A percentile compares a stretch with the other conserved stretches of the same genome.
phyloP scores from a whole-genome alignment of 106 monocot species.

The Alisma plantagoaquatica region DNA sequence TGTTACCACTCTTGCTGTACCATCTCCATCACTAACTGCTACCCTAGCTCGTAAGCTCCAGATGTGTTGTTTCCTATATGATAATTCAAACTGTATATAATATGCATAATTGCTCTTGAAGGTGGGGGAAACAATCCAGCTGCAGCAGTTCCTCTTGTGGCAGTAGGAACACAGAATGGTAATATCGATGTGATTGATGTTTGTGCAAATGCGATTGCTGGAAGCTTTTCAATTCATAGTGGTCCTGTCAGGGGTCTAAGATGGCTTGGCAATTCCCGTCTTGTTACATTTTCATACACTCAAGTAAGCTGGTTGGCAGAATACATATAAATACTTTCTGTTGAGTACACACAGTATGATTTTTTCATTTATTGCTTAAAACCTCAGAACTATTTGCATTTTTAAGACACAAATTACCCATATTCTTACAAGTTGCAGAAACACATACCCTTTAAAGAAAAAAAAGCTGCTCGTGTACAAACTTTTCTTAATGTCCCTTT shows the following conservation, averaged over 20 bases:
- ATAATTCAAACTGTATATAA: too few relatives aligned
- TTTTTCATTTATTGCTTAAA: neutral
- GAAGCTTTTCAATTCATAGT: conserved; percentile 88
- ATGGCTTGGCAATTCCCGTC: conserved; percentile 99
- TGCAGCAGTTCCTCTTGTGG: conserved; percentile 92
- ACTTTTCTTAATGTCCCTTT: too few relatives aligned
- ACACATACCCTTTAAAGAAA: too few relatives aligned
- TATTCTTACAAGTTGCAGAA: too few relatives aligned
- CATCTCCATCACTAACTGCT: conserved; percentile 92
- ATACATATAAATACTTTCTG: too few relatives aligned
- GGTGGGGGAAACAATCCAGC: conserved; percentile 97
- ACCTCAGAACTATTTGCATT: too few relatives aligned
- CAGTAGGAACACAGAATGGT: conserved; percentile 92
- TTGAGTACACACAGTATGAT: neutral
- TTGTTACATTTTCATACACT: conserved; percentile 89
- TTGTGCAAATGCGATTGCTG: conserved; percentile 77
- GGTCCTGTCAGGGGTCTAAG: conserved; percentile 73
- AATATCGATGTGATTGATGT: conserved; percentile 91
- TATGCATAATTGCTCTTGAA: conserved; percentile 21
- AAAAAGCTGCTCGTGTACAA: too few relatives aligned
- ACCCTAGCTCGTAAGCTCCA: conserved; percentile 77
- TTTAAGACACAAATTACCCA: too few relatives aligned
- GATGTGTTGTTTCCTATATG: conserved; percentile 10
- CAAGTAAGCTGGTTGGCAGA: conserved; percentile 43
- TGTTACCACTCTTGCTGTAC: conserved; percentile 83